Percentiles rank a stretch among this genome's conserved stretches.
Conservation (phyloP, 202 grass and related monocot genomes). For the Digitaria exilis region DNA sequence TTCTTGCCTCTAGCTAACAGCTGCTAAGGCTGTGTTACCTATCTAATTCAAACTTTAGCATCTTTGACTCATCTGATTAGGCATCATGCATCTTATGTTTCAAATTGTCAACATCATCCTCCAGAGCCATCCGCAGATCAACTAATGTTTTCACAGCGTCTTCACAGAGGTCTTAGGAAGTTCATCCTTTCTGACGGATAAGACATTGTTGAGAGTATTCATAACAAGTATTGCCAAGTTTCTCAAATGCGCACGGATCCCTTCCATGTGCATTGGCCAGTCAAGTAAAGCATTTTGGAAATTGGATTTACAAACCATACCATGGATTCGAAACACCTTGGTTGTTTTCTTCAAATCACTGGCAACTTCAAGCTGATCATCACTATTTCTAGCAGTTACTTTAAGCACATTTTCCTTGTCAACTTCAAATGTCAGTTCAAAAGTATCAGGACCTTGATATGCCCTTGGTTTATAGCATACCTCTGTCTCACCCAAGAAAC, state of each 20-base stretch:
- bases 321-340: neutral
- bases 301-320: too few relatives aligned
- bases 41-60: too few relatives aligned
- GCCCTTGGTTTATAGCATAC: neutral
- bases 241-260: neutral
- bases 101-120: neutral
- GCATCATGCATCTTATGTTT: neutral
- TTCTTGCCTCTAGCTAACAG: too few relatives aligned
- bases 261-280: neutral
- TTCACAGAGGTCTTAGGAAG: neutral
- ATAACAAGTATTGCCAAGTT: neutral
- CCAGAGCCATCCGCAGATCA: neutral
- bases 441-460: neutral
- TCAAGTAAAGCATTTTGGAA: slow-evolving; percentile 9
- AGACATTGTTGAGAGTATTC: neutral
- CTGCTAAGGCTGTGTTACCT: too few relatives aligned
- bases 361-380: neutral
- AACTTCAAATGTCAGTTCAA: slow-evolving; percentile 26
- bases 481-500: neutral
- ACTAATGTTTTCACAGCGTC: neutral
- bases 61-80: neutral
- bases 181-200: slow-evolving; percentile 11
- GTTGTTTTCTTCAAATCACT: neutral
- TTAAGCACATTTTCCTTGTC: neutral
- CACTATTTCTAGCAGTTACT: neutral